Percentiles rank a stretch among this genome's conserved stretches.
These are phyloP conservation scores for Beauveria brongniartii DNA, from an alignment of 2,329 filamentous ascomycete genomes.

Conservation along the genomic window DNA sequence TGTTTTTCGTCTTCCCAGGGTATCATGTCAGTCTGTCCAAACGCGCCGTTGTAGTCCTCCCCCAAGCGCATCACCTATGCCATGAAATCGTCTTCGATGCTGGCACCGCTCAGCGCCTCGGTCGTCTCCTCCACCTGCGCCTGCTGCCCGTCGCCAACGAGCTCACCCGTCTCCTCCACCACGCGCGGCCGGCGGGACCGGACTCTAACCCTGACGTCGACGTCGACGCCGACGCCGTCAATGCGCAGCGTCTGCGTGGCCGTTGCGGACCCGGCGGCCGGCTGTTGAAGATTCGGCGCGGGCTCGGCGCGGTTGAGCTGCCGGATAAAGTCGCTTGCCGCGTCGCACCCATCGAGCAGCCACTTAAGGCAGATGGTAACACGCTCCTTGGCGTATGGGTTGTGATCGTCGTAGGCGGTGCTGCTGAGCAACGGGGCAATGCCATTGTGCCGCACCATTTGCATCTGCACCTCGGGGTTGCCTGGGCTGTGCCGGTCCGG, in stretches of 20 bases:
- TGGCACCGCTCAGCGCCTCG: constrained; percentile 19
- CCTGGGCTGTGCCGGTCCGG: constrained; percentile 50
- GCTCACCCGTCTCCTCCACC: constrained; percentile 24
- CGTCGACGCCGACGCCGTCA: constrained; percentile 48
- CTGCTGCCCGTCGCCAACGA: constrained; percentile 36
- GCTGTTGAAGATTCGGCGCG: constrained; percentile 29
- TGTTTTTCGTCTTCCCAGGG: neutral
- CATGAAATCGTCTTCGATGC: constrained; percentile 39
- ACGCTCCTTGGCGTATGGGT: constrained; percentile 88
- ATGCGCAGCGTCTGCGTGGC: constrained; percentile 38
- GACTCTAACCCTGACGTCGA: constrained; percentile 49
- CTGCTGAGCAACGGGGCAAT: constrained; percentile 84
- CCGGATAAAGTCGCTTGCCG: constrained; percentile 63
- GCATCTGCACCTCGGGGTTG: constrained; percentile 72
- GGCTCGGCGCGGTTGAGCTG: constrained; percentile 46
- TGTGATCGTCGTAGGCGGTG: constrained; percentile 85
- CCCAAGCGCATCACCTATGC: constrained; percentile 18
- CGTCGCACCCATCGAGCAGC: constrained; percentile 65
- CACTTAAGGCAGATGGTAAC: constrained; percentile 84
- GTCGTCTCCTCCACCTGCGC: constrained; percentile 29
- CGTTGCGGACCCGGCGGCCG: constrained; percentile 25
- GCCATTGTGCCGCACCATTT: constrained; percentile 77
- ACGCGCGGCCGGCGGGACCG: constrained; percentile 24
- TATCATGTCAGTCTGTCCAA: neutral
- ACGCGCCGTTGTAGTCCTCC: neutral